Evolutionary conservation across 2,329 filamentous ascomycete genomes (phyloP), one percentile per base, ranked within the genome.

Genomic region (Colletotrichum eremochloae): DNA sequence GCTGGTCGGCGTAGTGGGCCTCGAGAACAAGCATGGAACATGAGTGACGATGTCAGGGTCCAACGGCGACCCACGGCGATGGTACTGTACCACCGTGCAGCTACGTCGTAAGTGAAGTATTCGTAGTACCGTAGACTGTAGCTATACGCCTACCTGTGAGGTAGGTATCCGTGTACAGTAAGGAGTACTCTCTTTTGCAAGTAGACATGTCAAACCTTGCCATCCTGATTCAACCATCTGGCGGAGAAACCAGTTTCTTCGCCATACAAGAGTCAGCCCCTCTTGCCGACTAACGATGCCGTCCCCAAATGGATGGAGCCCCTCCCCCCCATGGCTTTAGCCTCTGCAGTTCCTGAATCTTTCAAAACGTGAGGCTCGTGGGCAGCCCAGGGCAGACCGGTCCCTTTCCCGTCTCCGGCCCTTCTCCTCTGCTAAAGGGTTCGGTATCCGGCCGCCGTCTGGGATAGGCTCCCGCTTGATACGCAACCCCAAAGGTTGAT

Each of bases 1-100:
- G 63, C 68, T 36, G 63, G 68, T 71, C 56, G 63, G 62, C 63
- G 56, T 14, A 57, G 68, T 71, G 68, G 68, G 50, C 68, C 63
- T 67, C 24, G 63, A 56, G 48, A 63, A 72, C 44, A 53, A 46
- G 36, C 52, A 60, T 72, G 65, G 69, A 69, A 69, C 70, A 65
- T 55, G 46, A 64, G 55, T 72, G 70, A 72, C 66, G 55, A 72
- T 64, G 55, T 64, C 61, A 61, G 60, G 50, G 29, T 29, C 63
- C 31, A 71, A 60, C 24, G 55, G 64, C 56, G 55, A 57, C 50
- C 55, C 50, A 67, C 50, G 15, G 24, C 14, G 46, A 15, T 20
- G 63, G n/a, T 40, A 29, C 46, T 9, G 12, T 42, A 42, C 14
- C 40, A 5, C 15, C 6, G 42, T 44, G 20, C 42, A 20, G 15